These are phyloP conservation scores for Picochlorum sp. DNA, from an alignment of 139 green algal species.

Conservation along the genomic window DNA sequence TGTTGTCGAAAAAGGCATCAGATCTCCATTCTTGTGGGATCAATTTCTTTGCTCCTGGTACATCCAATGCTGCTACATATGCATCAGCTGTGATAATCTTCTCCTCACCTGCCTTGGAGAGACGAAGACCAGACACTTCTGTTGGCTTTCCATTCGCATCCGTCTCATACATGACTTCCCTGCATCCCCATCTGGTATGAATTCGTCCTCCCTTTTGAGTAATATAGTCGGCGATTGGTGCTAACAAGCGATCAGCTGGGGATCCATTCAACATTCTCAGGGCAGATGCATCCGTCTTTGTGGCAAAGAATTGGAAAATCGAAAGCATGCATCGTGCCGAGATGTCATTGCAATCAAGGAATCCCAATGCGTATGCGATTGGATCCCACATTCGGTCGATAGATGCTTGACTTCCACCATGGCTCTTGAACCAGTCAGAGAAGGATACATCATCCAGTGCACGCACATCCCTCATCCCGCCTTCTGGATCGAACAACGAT, in stretches of 20 bases:
- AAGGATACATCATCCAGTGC: constrained; percentile 80
- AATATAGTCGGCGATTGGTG: constrained; percentile 89
- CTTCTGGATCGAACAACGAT: constrained; percentile 86
- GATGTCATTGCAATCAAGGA: constrained; percentile 95
- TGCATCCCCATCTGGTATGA: constrained; percentile 67
- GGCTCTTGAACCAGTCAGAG: constrained; percentile 83
- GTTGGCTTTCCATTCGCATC: constrained; percentile 42
- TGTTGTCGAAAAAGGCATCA: constrained; percentile 75
- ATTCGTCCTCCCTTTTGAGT: constrained; percentile 66
- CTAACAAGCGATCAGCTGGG: constrained; percentile 73
- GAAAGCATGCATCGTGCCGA: constrained; percentile 94
- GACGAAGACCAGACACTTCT: constrained; percentile 63
- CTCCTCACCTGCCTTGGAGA: constrained; percentile 46
- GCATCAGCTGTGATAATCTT: constrained; percentile 66
- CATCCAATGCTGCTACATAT: constrained; percentile 91
- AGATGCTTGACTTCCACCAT: constrained; percentile 67
- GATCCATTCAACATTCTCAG: constrained; percentile 94
- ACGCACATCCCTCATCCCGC: constrained; percentile 78
- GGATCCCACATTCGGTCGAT: constrained; percentile 96
- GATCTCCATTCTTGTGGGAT: constrained; percentile 67
- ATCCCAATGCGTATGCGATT: constrained; percentile 93
- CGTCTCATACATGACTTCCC: constrained; percentile 78
- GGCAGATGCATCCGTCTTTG: constrained; percentile 91
- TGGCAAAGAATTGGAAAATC: constrained; percentile 97
- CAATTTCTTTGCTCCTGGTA: constrained; percentile 84